phyloP scores from a whole-genome alignment of 1,139 yeast species.

The Sugiyamaella paludigena region DNA sequence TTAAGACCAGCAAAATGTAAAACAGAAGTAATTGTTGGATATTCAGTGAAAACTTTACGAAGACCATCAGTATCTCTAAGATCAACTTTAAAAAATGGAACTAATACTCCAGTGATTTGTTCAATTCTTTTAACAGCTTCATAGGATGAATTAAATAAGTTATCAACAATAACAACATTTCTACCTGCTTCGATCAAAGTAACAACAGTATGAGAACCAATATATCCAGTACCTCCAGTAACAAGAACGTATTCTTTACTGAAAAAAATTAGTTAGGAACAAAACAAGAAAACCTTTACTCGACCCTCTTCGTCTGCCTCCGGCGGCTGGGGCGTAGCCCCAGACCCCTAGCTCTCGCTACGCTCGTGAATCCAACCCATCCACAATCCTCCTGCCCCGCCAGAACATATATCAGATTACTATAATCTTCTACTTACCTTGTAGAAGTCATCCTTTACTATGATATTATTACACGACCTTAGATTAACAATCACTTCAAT shows the following conservation, averaged over 20 bases:
- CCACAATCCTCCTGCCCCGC: too few species aligned
- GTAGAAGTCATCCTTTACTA: too few species aligned
- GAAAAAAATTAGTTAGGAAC: neutral
- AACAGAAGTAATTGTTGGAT: conserved; percentile 55
- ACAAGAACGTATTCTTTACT: conserved; percentile 51
- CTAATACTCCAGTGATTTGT: conserved; percentile 46
- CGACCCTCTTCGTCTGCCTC: neutral
- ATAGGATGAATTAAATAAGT: conserved; percentile 62
- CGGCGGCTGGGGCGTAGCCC: conserved; percentile 3
- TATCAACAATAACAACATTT: conserved; percentile 70
- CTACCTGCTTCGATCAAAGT: conserved; percentile 64
- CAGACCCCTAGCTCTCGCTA: too few species aligned
- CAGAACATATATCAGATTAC: too few species aligned
- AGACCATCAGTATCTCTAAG: conserved; percentile 52
- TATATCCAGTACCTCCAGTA: conserved; percentile 87
- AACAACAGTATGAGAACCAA: conserved; percentile 78
- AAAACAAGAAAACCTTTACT: too few species aligned
- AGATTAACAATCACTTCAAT: too few species aligned
- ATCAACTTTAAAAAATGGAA: conserved; percentile 63
- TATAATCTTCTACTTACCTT: too few species aligned
- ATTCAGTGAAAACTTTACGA: conserved; percentile 48
- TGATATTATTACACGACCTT: too few species aligned
- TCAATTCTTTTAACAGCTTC: conserved; percentile 70
- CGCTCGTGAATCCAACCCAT: too few species aligned
- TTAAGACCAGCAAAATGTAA: conserved; percentile 85